A percentile compares a stretch with the other conserved stretches of the same genome.
phyloP scores from a whole-genome alignment of 805 yeast species.

The Brettanomyces nanus region DNA sequence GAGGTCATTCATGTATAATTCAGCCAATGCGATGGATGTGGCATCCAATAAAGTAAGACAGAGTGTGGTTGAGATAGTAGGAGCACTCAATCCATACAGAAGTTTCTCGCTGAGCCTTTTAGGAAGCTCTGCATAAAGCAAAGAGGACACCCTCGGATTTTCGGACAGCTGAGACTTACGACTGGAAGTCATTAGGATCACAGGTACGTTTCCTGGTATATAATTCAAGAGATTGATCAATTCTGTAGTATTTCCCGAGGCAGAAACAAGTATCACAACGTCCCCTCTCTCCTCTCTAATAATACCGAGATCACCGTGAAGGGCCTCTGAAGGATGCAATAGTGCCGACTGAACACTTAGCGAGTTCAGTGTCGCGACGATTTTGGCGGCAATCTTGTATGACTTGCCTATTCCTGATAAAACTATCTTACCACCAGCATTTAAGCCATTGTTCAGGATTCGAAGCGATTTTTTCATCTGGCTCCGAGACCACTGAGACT shows the following conservation, averaged over 20 bases:
- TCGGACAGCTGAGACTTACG: constrained; percentile 47
- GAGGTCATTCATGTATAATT: constrained; percentile 51
- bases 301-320: constrained; percentile 84
- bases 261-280: constrained; percentile 56
- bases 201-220: constrained; percentile 43
- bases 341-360: constrained; percentile 59
- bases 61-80: constrained; percentile 76
- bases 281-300: constrained; percentile 48
- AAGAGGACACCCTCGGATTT: constrained; percentile 39
- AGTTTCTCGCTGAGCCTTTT: constrained; percentile 45
- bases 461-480: constrained; percentile 37
- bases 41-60: constrained; percentile 75
- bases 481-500: constrained; percentile 35
- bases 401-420: constrained; percentile 84
- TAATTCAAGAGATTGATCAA: constrained; percentile 51
- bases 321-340: constrained; percentile 79
- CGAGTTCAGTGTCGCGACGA: constrained; percentile 78
- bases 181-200: constrained; percentile 57
- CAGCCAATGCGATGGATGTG: constrained; percentile 63
- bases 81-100: constrained; percentile 77
- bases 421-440: constrained; percentile 59
- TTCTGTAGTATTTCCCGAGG: constrained; percentile 82
- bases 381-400: constrained; percentile 66
- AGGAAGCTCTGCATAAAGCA: constrained; percentile 60
- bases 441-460: constrained; percentile 33